Base-by-base conservation (phyloP, 2,329 filamentous ascomycete species). In the Botryotinia globosa region DNA sequence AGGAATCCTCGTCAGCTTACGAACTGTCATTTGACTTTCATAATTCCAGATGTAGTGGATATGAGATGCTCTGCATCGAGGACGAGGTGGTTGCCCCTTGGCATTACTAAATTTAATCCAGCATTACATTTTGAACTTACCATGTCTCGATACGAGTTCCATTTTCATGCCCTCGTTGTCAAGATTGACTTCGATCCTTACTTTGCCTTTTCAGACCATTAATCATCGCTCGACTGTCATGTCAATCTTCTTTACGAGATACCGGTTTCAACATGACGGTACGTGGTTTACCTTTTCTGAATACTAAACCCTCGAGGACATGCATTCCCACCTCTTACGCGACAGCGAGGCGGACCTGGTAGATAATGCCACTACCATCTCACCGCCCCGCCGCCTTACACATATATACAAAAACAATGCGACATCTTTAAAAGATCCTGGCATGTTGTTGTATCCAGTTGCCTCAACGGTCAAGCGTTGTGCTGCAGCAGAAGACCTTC, bases 371-470 rank as follows among this genome's bases (percentile, higher is more conserved):
- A 29, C 32, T 66, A 20, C 16, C 32, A 20, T 51, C 25, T 54
- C 16, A 54, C 44, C 32, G 45, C 45, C 64, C 32, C 37, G 25
- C 25, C 25, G 45, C 64, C 64, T 34, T 66, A 37, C 16, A 25
- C 4, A 54, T 4, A 66, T 39, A 39, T 54, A 22, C 25, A 29
- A 39, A 29, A 54, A n/a, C 16, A 66, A 39, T 2, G 64, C 22
- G 34, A 29, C 44, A 54, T 14, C 25, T 37, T 14, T 18, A 16
- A 37, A n/a, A 39, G n/a, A 10, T 44, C 45, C 25, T 39, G 16
- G 7, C 44, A 54, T 54, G 64, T 29, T 66, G 45, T 18, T 66
- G 45, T 2, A 66, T 66, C 64, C 45, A 39, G 45, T 66, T 66
- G 64, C 32, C 34, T 39, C 25, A 29, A 25, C 29, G 45, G 64